Base-by-base conservation (phyloP, 2,329 filamentous ascomycete species). In the Verruconis gallopava region DNA sequence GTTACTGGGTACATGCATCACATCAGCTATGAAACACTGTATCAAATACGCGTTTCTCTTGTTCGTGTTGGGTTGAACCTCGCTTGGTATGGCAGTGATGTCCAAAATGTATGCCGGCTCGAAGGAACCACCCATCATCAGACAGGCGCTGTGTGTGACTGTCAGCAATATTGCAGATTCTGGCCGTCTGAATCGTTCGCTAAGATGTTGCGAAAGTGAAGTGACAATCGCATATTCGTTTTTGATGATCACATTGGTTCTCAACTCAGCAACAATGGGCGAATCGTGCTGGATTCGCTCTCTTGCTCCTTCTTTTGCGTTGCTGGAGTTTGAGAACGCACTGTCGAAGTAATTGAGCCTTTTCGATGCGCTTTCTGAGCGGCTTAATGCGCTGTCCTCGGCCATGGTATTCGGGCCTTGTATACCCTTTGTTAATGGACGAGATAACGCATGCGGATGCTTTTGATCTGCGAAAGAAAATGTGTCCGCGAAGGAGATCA, bases 91-190 rank as follows among this genome's bases (percentile, higher is more conserved):
- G 1, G 84, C 78, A 25, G 73, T 79, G 45, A 94, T 73, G 22
- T 75, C 80, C 53, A 93, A 67, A 46, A 79, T 72, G 55, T 94
- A 95, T 15, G 84, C 82, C 3, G 84, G 81, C 39, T 86, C 80
- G 48, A 84, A 81, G 4, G 76, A 78, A 25, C 79, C 81, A 2
- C 75, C 81, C 46, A 89, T 79, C 43, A 85, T 66, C 50, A 94
- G 73, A 53, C 80, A 83, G 12, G 75, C 72, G 19, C 80, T 78
- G 53, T 91, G 83, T 33, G 81, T 73, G n/a, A 93, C 64, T 2
- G 75, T 79, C 37, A 93, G 74, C 54, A 83, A 74, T 44, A 93
- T 77, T 5, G 77, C 81, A 2, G 77, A 74, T 44, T 84, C 71
- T 2, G 83, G 77, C 20, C 83, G 75, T 46, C 81, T 77, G 55